Percentiles rank a stretch among this genome's conserved stretches.
phyloP scores from a whole-genome alignment of 768 basidiomycete species.

The Lentinula boryana region DNA sequence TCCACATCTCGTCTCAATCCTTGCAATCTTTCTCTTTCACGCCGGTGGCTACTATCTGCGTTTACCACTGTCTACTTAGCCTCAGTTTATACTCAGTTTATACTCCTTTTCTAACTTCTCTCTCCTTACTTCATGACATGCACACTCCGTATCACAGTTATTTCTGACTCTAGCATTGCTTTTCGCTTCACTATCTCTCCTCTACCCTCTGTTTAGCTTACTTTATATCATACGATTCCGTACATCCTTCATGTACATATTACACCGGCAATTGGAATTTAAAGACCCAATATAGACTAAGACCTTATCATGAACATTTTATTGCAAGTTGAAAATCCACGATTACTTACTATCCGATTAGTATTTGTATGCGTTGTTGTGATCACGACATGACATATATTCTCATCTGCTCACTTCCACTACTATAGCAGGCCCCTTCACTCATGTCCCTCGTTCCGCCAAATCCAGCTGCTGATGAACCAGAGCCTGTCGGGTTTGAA shows the following conservation, averaged over 20 bases:
- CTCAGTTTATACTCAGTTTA: neutral
- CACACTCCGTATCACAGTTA: conserved; percentile 9
- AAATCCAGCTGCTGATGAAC: conserved; percentile 35
- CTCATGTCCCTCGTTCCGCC: conserved; percentile 53
- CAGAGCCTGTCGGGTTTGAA: conserved; percentile 28
- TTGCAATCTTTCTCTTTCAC: conserved; percentile 11
- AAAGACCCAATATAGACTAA: neutral
- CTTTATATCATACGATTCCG: conserved; percentile 34
- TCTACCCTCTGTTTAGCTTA: conserved; percentile 25
- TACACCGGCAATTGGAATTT: conserved; percentile 4
- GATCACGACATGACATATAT: neutral
- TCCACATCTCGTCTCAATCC: conserved; percentile 4
- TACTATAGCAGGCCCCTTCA: neutral
- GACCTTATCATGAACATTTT: too few relatives aligned
- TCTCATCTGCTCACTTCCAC: conserved; percentile 9
- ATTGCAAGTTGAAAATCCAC: too few relatives aligned
- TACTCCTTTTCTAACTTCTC: conserved; percentile 12
- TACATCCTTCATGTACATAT: conserved; percentile 29
- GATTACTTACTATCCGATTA: too few relatives aligned
- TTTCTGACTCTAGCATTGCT: conserved; percentile 7
- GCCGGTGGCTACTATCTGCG: conserved; percentile 11
- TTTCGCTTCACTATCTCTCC: conserved; percentile 17
- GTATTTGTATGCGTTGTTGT: neutral
- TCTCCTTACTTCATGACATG: conserved; percentile 15
- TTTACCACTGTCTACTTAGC: conserved; percentile 22